A percentile compares a stretch with the other conserved stretches of the same genome.
phyloP scores from a whole-genome alignment of 2,329 filamentous ascomycete species.

The Pestalotiopsis fici region DNA sequence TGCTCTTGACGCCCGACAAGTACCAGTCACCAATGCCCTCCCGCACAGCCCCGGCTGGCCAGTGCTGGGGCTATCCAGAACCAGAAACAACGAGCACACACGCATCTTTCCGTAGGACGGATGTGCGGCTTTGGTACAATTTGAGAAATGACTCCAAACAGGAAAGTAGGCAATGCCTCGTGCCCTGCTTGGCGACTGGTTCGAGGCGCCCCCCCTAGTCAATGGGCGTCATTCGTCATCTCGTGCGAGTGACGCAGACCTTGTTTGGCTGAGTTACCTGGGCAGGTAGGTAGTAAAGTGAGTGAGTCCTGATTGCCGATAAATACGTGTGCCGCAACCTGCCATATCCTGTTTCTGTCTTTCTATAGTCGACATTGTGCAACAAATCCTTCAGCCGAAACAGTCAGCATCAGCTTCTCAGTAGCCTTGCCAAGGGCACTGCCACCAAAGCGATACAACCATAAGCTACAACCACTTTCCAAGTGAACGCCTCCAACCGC shows the following conservation, averaged over 20 bases:
- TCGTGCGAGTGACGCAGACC: not conserved
- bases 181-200: not conserved
- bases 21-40: not conserved
- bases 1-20: not conserved
- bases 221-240: not conserved
- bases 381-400: not conserved
- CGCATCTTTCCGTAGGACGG: not conserved
- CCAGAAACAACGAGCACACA: not conserved
- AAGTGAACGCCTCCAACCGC: not conserved
- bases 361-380: not conserved
- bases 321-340: constrained; percentile 5
- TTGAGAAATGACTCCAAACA: not conserved
- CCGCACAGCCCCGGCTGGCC: not conserved
- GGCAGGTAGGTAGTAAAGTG: not conserved
- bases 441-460: not conserved
- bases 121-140: not conserved
- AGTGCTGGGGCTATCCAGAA: not conserved
- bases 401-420: not conserved
- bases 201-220: not conserved
- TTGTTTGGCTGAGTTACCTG: not conserved
- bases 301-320: not conserved
- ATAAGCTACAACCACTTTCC: not conserved
- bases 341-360: not conserved
- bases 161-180: not conserved
- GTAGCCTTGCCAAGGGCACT: not conserved